These are phyloP conservation scores for Syzygium jambos DNA, from an alignment of 345 rosid species.

Conservation along the genomic window DNA sequence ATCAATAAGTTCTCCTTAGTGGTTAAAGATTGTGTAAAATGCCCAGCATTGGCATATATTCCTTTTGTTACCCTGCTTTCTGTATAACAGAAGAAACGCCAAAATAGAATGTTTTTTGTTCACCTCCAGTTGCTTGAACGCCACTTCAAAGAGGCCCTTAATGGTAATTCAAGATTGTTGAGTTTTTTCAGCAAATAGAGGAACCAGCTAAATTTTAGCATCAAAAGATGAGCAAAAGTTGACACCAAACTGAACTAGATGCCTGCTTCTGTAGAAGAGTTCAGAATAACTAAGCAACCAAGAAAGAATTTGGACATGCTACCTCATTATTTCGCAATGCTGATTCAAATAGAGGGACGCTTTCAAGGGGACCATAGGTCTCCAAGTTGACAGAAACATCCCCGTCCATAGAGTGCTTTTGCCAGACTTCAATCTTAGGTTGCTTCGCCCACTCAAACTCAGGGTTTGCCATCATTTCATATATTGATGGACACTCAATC, in stretches of 20 bases:
- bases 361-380: slow-evolving; percentile 45
- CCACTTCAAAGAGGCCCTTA: neutral
- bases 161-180: neutral
- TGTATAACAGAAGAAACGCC: neutral
- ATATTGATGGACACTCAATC: slow-evolving; percentile 83
- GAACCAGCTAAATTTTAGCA: neutral
- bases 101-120: neutral
- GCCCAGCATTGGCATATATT: neutral
- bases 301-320: neutral
- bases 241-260: neutral
- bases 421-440: slow-evolving; percentile 77
- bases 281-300: neutral
- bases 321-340: slow-evolving; percentile 82
- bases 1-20: neutral
- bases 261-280: neutral
- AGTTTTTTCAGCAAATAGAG: neutral
- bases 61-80: neutral
- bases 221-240: neutral
- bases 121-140: neutral
- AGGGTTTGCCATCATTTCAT: slow-evolving; percentile 90
- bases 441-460: slow-evolving; percentile 53
- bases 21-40: neutral
- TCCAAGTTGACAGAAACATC: slow-evolving; percentile 37
- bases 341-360: slow-evolving; percentile 49
- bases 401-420: slow-evolving; percentile 31